phyloP scores from a whole-genome alignment of 2,329 filamentous ascomycete species.

The Neonectria coccinea region DNA sequence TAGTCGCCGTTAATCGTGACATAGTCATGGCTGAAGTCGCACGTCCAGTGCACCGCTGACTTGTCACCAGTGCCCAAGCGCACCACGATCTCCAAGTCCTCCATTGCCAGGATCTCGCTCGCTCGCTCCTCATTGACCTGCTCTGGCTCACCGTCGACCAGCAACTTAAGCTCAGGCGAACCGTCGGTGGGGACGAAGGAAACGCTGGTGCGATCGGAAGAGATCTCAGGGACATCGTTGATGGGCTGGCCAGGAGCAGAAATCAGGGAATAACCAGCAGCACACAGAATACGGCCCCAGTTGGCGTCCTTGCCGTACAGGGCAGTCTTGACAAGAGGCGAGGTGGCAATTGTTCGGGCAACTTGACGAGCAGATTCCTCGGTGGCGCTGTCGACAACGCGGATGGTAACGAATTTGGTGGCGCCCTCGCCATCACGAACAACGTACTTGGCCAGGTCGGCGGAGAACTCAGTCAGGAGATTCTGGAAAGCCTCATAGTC shows the following conservation, averaged over 20 bases:
- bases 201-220: constrained; percentile 78
- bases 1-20: constrained; percentile 78
- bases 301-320: constrained; percentile 98
- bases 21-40: constrained; percentile 88
- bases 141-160: constrained; percentile 85
- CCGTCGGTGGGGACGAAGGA: constrained; percentile 84
- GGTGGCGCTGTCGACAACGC: constrained; percentile 78
- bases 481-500: constrained; percentile 79
- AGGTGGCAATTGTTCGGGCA: constrained; percentile 88
- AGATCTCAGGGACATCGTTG: constrained; percentile 72
- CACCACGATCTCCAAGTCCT: constrained; percentile 84
- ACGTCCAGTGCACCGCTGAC: constrained; percentile 84
- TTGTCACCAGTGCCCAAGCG: constrained; percentile 75
- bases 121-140: constrained; percentile 81
- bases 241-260: constrained; percentile 67
- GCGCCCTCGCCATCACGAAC: constrained; percentile 97
- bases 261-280: constrained; percentile 83
- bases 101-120: constrained; percentile 80
- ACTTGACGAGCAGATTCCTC: constrained; percentile 81
- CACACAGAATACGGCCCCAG: constrained; percentile 97
- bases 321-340: constrained; percentile 95
- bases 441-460: constrained; percentile 89
- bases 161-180: constrained; percentile 78
- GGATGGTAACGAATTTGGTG: constrained; percentile 97
- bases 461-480: constrained; percentile 81